Conservation (phyloP, 2,329 filamentous ascomycete species). For the Stagonosporopsis cucurbitacearum region DNA sequence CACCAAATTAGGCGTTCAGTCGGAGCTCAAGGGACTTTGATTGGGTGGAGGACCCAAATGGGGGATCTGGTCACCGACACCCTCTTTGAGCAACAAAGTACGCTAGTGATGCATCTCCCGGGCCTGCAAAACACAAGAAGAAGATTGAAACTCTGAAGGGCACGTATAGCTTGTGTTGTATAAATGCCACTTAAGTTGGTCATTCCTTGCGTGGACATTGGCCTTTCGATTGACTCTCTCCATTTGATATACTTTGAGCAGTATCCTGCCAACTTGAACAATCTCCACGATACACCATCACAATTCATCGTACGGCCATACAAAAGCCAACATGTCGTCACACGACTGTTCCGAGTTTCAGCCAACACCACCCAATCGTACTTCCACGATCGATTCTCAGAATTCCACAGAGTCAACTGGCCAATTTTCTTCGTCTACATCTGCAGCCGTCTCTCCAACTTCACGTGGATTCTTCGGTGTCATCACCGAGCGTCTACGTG, state of each 20-base stretch:
- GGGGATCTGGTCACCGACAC: constrained; percentile 19
- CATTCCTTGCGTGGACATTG: constrained; percentile 30
- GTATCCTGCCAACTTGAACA: not conserved
- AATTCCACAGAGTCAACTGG: constrained; percentile 35
- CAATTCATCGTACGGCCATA: not conserved
- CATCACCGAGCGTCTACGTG: constrained; percentile 43
- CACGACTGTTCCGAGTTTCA: constrained; percentile 33
- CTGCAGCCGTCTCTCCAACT: constrained; percentile 31
- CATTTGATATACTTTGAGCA: constrained; percentile 16
- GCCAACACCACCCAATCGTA: constrained; percentile 39
- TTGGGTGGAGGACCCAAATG: constrained; percentile 19
- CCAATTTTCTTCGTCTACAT: constrained; percentile 31
- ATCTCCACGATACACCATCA: not conserved
- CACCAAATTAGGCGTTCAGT: constrained; percentile 21
- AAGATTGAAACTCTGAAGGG: no score
- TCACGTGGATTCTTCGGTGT: constrained; percentile 47
- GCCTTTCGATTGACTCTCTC: constrained; percentile 8
- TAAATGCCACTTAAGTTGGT: constrained; percentile 25
- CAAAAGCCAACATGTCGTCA: constrained; percentile 31
- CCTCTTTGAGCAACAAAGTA: constrained; percentile 14
- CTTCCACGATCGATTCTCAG: constrained; percentile 38
- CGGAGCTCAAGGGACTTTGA: constrained; percentile 5
- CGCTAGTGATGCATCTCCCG: constrained; percentile 10
- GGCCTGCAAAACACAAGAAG: constrained; percentile 19
- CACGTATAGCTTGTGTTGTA: constrained; percentile 18